Evolutionary conservation across 1,139 yeast species (phyloP).

Genomic region (Kodamaea suecica): DNA sequence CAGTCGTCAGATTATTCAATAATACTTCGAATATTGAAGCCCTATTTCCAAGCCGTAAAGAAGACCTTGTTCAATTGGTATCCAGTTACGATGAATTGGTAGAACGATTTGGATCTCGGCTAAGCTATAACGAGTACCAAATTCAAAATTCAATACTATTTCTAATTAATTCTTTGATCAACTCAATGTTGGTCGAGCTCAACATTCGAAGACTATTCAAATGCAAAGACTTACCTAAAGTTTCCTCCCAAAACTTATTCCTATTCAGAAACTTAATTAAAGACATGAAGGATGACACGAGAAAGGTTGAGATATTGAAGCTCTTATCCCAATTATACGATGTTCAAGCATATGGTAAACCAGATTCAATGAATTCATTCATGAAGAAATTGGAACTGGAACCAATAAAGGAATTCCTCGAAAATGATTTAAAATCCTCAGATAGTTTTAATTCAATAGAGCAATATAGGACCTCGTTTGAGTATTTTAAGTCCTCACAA

Average conservation of each 20-base stretch:
- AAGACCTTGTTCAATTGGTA: constrained; percentile 2
- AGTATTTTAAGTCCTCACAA: constrained; percentile 31
- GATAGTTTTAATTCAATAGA: constrained; percentile 22
- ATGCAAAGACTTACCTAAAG: constrained; percentile 9
- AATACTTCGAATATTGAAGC: constrained; percentile 16
- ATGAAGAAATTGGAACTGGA: constrained; percentile 16
- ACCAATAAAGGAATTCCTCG: constrained; percentile 13
- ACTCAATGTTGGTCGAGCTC: constrained; percentile 25
- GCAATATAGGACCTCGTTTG: constrained; percentile 21
- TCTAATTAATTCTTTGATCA: constrained; percentile 17
- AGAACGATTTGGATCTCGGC: constrained; percentile 4
- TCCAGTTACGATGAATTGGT: constrained; percentile 1
- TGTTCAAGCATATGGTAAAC: constrained; percentile 12
- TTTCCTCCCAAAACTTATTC: constrained; percentile 9
- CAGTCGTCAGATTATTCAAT: constrained; percentile 18
- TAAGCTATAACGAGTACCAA: constrained; percentile 18
- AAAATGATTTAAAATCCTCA: constrained; percentile 11
- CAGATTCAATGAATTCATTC: constrained; percentile 17
- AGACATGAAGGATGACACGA: constrained; percentile 15
- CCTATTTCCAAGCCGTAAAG: constrained; percentile 13
- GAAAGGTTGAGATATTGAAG: constrained; percentile 17
- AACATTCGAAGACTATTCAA: constrained; percentile 20
- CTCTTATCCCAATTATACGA: constrained; percentile 16
- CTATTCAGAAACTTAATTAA: constrained; percentile 18
- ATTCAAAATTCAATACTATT: constrained; percentile 22